Base-by-base conservation (phyloP, 1,139 yeast species). In the Maudiozyma humilis region DNA sequence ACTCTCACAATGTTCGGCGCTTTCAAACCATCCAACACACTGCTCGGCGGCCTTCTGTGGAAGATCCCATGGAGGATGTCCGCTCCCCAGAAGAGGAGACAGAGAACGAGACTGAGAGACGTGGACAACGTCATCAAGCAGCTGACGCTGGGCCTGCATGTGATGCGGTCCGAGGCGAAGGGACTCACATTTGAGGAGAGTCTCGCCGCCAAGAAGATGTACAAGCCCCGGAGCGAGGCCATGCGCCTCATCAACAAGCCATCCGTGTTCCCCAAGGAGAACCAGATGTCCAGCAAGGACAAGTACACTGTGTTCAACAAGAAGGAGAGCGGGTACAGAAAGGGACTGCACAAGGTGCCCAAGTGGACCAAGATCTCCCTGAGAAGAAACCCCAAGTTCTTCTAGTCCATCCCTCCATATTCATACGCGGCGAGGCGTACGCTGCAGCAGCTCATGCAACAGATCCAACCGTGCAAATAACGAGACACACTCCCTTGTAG, bases 31-130 rank as follows among this genome's bases (percentile, higher is more conserved):
- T 69, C 94, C 13, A 65, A 72, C 47, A 72, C 77, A 32, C 65
- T 76, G 13, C 65, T 80, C 40, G 94, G 97, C 45, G 97, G 97
- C 27, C 76, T 87, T 57, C 69, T 89, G 45, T 89, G 96, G 96
- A 82, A 81, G 62, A 71, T 69, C 44, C 83, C 88, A 47, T 79
- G 81, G 68, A 78, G 94, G 55, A 72, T 91, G 75, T 85, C 96
- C 4, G 69, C 72, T 37, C 78, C 76, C 15, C 96, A 89, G 60
- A 91, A 91, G 67, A 74, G 74, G 51, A 75, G 97, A 58, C 87
- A 86, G 59, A 76, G 97, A 68, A 72, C 75, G 51, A 76, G 98
- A 64, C 73, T 91, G 76, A 77, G 76, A 61, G 70, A 70, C 38
- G 96, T 93, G 42, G 98, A 93, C 66, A 60, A 73, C 36, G 91